Evolutionary conservation across 768 basidiomycete species (phyloP).

Genomic region (Rhodotorula paludigena): DNA sequence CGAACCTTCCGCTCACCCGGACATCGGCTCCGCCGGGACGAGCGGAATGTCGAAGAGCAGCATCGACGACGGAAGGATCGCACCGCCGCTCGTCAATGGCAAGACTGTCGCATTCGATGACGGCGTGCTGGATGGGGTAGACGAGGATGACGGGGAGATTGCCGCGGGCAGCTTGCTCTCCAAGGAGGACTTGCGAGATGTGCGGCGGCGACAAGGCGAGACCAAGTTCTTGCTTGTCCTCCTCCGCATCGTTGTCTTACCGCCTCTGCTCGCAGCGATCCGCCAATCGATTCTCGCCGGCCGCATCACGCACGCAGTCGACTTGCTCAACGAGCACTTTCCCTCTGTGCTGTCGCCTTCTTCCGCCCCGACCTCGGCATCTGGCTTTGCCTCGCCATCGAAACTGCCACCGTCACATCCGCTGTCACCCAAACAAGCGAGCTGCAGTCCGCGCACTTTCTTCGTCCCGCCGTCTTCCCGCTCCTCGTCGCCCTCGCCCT

Average conservation of each 20-base stretch:
- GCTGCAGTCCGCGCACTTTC: constrained; percentile 18
- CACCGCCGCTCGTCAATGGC: neutral
- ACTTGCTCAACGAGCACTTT: constrained; percentile 65
- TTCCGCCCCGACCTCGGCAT: neutral
- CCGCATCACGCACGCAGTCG: constrained; percentile 65
- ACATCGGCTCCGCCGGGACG: too few relatives aligned
- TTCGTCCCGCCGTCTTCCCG: constrained; percentile 15
- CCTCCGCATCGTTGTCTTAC: neutral
- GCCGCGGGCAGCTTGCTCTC: neutral
- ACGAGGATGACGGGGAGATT: neutral
- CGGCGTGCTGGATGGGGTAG: neutral
- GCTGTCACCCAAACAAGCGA: neutral
- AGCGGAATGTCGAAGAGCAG: too few relatives aligned
- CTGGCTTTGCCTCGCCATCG: neutral
- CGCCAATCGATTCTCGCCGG: constrained; percentile 66
- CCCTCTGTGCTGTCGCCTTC: constrained; percentile 60
- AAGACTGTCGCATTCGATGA: constrained; percentile 12
- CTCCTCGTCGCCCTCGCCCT: neutral
- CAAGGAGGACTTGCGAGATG: constrained; percentile 3
- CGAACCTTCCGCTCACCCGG: neutral
- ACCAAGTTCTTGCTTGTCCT: neutral
- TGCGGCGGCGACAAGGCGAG: constrained; percentile 16
- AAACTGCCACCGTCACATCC: neutral
- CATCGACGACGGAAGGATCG: neutral
- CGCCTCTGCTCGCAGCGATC: constrained; percentile 56